Evolutionary conservation across 768 basidiomycete species (phyloP).

Genomic region (Symmetrospora coprosmae): DNA sequence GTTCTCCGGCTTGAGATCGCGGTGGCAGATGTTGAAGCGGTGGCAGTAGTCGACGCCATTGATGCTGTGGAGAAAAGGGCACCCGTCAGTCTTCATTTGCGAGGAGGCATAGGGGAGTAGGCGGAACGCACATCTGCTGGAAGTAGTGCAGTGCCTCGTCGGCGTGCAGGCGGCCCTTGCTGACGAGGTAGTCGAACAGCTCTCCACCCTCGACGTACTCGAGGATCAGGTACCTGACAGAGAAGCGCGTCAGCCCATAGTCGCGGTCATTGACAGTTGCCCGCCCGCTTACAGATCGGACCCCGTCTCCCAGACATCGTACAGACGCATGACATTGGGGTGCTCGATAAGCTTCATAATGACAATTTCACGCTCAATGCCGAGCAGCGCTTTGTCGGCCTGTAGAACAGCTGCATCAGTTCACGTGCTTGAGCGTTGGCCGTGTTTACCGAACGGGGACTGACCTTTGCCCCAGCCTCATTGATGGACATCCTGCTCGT

Average conservation of each 20-base stretch:
- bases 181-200: constrained; percentile 89
- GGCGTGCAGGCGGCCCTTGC: constrained; percentile 62
- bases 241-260: background rate
- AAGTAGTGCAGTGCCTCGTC: constrained; percentile 79
- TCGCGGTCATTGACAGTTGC: background rate
- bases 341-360: constrained; percentile 99
- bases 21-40: constrained; percentile 91
- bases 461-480: constrained; percentile 30
- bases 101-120: background rate
- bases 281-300: constrained; percentile 50
- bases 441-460: background rate
- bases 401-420: constrained; percentile 29
- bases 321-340: constrained; percentile 86
- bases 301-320: constrained; percentile 87
- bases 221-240: constrained; percentile 58
- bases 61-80: constrained; percentile 38
- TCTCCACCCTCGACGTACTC: constrained; percentile 95
- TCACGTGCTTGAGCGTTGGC: background rate
- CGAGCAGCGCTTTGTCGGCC: constrained; percentile 55
- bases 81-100: background rate
- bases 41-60: constrained; percentile 93
- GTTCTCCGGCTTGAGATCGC: constrained; percentile 96
- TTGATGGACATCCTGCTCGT: constrained; percentile 44
- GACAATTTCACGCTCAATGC: constrained; percentile 84
- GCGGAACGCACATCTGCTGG: constrained; percentile 55